Base-by-base conservation (phyloP, 192 early-diverging fungal species). In the Polychytrium aggregatum region DNA sequence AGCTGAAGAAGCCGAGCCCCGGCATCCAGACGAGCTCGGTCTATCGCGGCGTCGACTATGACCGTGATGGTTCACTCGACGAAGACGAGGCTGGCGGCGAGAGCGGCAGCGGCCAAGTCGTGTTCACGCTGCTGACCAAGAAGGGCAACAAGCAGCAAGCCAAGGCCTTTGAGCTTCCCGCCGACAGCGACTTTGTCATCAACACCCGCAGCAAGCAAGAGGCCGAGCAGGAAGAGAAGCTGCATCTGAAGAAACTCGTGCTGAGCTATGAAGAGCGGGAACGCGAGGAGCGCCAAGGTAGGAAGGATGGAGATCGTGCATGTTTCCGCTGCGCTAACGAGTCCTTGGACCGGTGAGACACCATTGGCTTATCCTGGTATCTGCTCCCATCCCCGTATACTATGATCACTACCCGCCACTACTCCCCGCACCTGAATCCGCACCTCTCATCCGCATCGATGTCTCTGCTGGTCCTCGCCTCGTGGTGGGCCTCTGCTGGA, bases 201-300 rank as follows among this genome's bases (percentile, higher is more conserved):
- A 87, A 71, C 46, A 83, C 91, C 7, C 67, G 82, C 14, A 76
- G 71, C 31, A 90, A 92, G 55, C 86, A 89, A 56, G 85, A 92
- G 63, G 82, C 83, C 16, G 85, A 88, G 22, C 74, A 85, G 41
- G 84, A 86, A 45, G 93, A 97, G 60, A 84, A 87, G 48, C 78
- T 77, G 46, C 84, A 88, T 36, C 68, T 98, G 57, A 98, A 98
- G 63, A 68, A 82, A 52, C 62, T 97, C 26, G 96, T 98, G 9
- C 70, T 98, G 22, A 84, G 77, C 55, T 97, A 93, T 42, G 89
- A 96, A 55, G 79, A 86, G 43, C 61, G 83, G 25, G 88, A 88
- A 24, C 41, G 63, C 13, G 57, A 65, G n/a, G 55, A n/a, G n/a
- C n/a, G n/a, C n/a, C n/a, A n/a, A n/a, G n/a, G n/a, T n/a, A n/a